Evolutionary conservation across 179 eudicot species (phyloP).

Genomic region (Drosera spatulata): DNA sequence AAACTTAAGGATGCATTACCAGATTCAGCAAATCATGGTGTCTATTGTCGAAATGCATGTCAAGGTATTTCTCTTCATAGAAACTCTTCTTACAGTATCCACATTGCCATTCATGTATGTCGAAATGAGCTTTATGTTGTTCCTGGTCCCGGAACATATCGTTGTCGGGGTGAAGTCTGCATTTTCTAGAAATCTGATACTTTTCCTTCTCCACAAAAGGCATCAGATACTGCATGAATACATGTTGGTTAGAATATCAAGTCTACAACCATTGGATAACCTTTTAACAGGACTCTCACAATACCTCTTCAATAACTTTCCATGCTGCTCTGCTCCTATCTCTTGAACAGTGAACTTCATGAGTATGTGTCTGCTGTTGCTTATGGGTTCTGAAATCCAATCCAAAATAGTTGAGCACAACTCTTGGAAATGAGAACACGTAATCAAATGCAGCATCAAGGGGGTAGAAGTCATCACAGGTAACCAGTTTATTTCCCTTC

Average conservation of each 20-base stretch:
- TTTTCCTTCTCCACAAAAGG: conserved; percentile 82
- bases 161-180: conserved; percentile 79
- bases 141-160: conserved; percentile 90
- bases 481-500: too few species aligned
- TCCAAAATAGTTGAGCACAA: not conserved
- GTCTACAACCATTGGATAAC: too few species aligned
- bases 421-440: too few species aligned
- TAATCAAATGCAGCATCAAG: too few species aligned
- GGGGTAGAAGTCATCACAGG: too few species aligned
- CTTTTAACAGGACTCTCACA: not conserved
- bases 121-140: conserved; percentile 68
- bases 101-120: conserved; percentile 82
- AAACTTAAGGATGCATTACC: conserved; percentile 20
- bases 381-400: conserved; percentile 14
- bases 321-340: conserved; percentile 62
- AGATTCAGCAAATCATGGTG: conserved; percentile 65
- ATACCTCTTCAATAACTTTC: conserved; percentile 57
- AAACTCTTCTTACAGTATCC: conserved; percentile 85
- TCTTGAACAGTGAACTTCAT: conserved; percentile 65
- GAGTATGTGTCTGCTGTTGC: conserved; percentile 21
- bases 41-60: conserved; percentile 83
- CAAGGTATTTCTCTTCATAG: conserved; percentile 78
- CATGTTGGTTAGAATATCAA: too few species aligned
- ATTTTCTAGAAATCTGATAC: conserved; percentile 50
- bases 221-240: conserved; percentile 72